phyloP scores from a whole-genome alignment of 768 basidiomycete species.

The Candolleomyces aberdarensis region DNA sequence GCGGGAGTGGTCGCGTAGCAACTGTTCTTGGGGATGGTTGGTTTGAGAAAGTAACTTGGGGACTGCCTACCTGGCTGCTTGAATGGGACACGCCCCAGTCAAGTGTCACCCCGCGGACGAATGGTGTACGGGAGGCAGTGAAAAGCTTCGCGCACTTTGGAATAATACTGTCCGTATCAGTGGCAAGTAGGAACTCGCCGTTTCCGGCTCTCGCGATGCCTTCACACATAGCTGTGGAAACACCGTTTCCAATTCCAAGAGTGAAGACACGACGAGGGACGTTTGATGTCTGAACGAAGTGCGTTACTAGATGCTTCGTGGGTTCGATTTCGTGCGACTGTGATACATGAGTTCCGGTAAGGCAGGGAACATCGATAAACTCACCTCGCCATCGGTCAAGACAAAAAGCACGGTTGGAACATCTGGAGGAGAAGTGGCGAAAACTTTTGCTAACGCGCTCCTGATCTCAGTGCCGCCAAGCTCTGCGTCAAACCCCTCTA shows the following conservation, averaged over 20 bases:
- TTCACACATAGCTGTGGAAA: constrained; percentile 51
- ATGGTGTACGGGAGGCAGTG: constrained; percentile 45
- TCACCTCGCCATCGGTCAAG: constrained; percentile 55
- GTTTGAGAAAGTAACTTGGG: constrained; percentile 16
- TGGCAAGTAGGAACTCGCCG: constrained; percentile 47
- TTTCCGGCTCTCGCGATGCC: constrained; percentile 53
- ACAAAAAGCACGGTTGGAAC: constrained; percentile 51
- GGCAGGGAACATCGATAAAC: constrained; percentile 5
- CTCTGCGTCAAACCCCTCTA: constrained; percentile 38
- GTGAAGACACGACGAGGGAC: constrained; percentile 49
- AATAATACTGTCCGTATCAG: constrained; percentile 40
- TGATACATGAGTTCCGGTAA: neutral
- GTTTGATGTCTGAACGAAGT: constrained; percentile 29
- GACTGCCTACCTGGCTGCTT: constrained; percentile 5
- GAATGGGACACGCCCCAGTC: constrained; percentile 46
- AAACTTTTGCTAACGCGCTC: constrained; percentile 35
- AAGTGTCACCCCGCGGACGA: constrained; percentile 41
- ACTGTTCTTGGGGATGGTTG: constrained; percentile 17
- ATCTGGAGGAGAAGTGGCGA: constrained; percentile 27
- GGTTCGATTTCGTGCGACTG: constrained; percentile 21
- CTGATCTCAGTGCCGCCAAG: constrained; percentile 52
- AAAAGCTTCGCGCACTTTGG: constrained; percentile 50
- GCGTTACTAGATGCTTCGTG: constrained; percentile 20
- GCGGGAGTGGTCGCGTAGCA: constrained; percentile 22
- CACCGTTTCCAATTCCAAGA: constrained; percentile 52